These are phyloP conservation scores for Penstemon barbatus DNA, from an alignment of 257 asterid species.

Conservation along the genomic window DNA sequence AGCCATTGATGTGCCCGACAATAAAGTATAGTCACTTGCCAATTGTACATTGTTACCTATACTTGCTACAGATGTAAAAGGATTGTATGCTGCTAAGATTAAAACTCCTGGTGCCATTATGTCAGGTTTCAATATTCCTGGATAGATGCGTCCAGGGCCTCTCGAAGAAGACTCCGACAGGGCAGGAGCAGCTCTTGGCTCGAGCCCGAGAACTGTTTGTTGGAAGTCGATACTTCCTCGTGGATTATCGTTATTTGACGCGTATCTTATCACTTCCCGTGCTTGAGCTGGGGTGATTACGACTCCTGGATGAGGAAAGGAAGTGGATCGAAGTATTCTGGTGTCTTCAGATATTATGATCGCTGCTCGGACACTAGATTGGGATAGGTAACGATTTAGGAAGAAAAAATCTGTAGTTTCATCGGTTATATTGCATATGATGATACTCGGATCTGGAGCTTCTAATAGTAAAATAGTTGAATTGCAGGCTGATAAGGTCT, in stretches of 20 bases:
- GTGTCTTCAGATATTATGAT: conserved; percentile 31
- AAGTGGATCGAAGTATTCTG: conserved; percentile 3
- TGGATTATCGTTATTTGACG: conserved; percentile 9
- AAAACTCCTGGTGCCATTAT: conserved; percentile 42
- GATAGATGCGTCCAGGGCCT: conserved; percentile 35
- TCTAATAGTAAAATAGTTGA: conserved; percentile 7
- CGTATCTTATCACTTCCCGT: conserved; percentile 24
- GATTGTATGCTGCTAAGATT: conserved; percentile 38
- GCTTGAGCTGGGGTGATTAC: conserved; percentile 31
- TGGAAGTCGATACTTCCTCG: conserved; percentile 37
- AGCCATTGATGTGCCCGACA: conserved; percentile 48
- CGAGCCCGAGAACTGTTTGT: conserved; percentile 34
- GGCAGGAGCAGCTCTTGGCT: conserved; percentile 39
- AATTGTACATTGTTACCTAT: conserved; percentile 29
- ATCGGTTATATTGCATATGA: conserved; percentile 31
- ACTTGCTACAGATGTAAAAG: neutral
- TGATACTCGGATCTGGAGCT: conserved; percentile 15
- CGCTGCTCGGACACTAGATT: conserved; percentile 24
- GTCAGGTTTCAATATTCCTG: conserved; percentile 40
- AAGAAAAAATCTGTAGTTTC: neutral
- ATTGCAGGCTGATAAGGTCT: conserved; percentile 25
- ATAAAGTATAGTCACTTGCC: conserved; percentile 27
- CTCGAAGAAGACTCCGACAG: conserved; percentile 33
- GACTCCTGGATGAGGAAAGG: conserved; percentile 32
- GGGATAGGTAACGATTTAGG: neutral